Evolutionary conservation across 208 protist genomes (phyloP), one percentile per base, ranked within the genome.

Genomic region (Angomonas ambiguus): DNA sequence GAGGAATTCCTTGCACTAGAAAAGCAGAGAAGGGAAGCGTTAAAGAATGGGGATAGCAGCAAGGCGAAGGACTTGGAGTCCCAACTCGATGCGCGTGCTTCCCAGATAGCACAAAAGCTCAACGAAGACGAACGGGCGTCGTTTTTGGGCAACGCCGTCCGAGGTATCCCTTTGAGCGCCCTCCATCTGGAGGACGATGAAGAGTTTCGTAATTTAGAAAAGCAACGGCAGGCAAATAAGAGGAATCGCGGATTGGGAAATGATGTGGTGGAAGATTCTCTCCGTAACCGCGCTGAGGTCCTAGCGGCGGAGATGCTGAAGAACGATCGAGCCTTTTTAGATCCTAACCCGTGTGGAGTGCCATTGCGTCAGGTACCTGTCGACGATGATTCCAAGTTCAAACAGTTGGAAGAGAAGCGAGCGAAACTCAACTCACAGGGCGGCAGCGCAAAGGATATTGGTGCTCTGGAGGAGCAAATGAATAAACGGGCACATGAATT

Each of bases 161-260:
- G 79, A 31, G 87, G 87, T 27, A 64, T 92, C 11, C 71, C 83
- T 0, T 67, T 85, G 0, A 49, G 74, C 42, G 62, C 71, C 8
- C 65, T 88, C 13, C 69, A 72, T 3, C 80, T 92, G 28, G 77
- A 88, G 60, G 70, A 74, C 35, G 82, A 88, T 69, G 74, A 74
- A 24, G 61, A 77, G 13, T 86, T 86, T 70, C 32, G 20, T 2
- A 57, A 58, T 18, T 45, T 72, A 53, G 79, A 85, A 60, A 27
- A 42, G 20, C 53, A 77, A 42, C 74, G 74, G 33, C 73, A 74
- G 11, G 51, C 60, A 0, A 72, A 69, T 20, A 60, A 74, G 68
- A 64, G 62, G 16, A 51, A 22, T 2, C 28, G 58, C 18, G 58
- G 58, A 10, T 0, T 51, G 20, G 25, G 34, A 13, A 51, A 51